Percentiles rank a stretch among this genome's conserved stretches.
Conservation (phyloP, 768 basidiomycete genomes). For the Phanerodontia chrysosporium region DNA sequence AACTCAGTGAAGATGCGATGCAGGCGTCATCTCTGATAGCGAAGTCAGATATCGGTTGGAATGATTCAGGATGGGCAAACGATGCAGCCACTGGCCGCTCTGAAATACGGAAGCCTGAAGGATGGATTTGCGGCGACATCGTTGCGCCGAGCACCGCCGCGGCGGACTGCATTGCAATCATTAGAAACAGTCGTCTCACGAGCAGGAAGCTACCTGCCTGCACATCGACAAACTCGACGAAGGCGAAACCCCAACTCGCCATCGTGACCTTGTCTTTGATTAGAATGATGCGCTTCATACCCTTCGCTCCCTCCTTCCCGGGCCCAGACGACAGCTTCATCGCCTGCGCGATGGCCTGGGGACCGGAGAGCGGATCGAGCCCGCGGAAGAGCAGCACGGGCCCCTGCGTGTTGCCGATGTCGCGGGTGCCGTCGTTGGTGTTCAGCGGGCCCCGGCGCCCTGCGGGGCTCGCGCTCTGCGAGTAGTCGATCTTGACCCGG, state of each 20-base stretch:
- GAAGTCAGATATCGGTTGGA: constrained; percentile 74
- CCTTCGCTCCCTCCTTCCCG: constrained; percentile 73
- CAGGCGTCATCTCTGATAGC: constrained; percentile 76
- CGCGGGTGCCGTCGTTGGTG: constrained; percentile 89
- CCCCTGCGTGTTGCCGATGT: constrained; percentile 84
- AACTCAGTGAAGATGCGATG: constrained; percentile 56
- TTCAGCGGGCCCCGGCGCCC: constrained; percentile 55
- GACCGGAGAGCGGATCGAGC: constrained; percentile 82
- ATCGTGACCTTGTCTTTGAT: constrained; percentile 86
- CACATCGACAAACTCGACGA: constrained; percentile 86
- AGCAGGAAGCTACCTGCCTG: constrained; percentile 47
- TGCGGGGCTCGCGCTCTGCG: constrained; percentile 75
- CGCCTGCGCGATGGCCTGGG: constrained; percentile 81
- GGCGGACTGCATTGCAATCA: constrained; percentile 57
- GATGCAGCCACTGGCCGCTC: constrained; percentile 87
- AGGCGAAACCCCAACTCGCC: constrained; percentile 90
- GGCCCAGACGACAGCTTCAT: constrained; percentile 80
- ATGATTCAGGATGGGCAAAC: constrained; percentile 89
- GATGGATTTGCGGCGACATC: constrained; percentile 84
- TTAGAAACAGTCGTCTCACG: constrained; percentile 14
- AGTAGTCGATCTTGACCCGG: constrained; percentile 93
- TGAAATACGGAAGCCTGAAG: constrained; percentile 90
- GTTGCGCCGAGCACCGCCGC: constrained; percentile 76
- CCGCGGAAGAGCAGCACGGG: constrained; percentile 88
- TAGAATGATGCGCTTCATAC: constrained; percentile 83